Conservation (phyloP, 257 asterid genomes). For the Solanum pinnatisectum region DNA sequence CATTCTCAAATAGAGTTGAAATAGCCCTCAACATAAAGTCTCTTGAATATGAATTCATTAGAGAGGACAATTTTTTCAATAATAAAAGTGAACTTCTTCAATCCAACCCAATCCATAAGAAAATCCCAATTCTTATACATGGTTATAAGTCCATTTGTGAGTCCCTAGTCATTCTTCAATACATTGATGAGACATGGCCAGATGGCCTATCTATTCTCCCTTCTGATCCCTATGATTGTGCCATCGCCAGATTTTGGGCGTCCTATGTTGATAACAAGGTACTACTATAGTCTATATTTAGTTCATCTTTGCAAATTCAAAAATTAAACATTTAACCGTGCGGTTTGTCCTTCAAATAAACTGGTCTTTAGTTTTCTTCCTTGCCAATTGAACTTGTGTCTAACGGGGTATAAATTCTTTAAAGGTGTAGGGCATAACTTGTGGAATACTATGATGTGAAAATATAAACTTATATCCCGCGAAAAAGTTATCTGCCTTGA, state of each 20-base stretch:
- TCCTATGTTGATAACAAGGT: slow-evolving; percentile 16
- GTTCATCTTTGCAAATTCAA: not conserved
- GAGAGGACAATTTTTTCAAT: not conserved
- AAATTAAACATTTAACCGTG: too few species aligned
- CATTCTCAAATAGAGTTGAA: slow-evolving; percentile 6
- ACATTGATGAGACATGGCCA: slow-evolving; percentile 32
- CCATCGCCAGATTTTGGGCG: slow-evolving; percentile 28
- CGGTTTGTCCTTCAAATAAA: not conserved
- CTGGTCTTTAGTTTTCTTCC: not conserved
- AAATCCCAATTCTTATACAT: slow-evolving; percentile 39
- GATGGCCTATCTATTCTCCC: slow-evolving; percentile 28
- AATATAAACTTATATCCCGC: not conserved
- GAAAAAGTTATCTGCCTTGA: not conserved
- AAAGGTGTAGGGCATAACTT: not conserved
- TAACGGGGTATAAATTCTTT: too few species aligned
- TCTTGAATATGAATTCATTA: slow-evolving; percentile 2
- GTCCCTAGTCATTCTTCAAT: slow-evolving; percentile 36
- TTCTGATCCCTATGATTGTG: slow-evolving; percentile 27
- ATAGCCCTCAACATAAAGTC: slow-evolving; percentile 18
- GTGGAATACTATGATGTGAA: not conserved
- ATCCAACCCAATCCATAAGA: slow-evolving; percentile 38
- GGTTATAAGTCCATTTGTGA: slow-evolving; percentile 21
- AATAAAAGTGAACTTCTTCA: slow-evolving; percentile 31
- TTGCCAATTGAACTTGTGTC: not conserved
- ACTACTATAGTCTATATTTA: not conserved